Evolutionary conservation across 192 early-diverging fungal species (phyloP).

Genomic region (Allomyces arbusculus): DNA sequence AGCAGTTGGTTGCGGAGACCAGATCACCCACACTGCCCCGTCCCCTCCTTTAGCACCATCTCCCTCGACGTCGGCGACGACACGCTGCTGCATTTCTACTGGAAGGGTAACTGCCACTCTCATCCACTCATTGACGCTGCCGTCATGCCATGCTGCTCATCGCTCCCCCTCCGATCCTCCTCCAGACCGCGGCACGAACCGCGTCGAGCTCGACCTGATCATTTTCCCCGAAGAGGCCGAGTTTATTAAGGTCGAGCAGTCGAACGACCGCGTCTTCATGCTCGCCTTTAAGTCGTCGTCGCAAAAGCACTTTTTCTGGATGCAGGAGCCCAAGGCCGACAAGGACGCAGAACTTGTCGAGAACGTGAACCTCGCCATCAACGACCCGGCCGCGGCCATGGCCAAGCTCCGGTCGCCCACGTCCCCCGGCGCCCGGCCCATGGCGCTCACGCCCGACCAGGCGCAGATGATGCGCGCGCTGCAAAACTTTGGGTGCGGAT

Average conservation of each 20-base stretch:
- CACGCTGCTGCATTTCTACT: conserved; percentile 53
- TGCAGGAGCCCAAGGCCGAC: conserved; percentile 43
- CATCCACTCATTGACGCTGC: conserved; percentile 18
- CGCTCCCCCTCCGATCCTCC: no score
- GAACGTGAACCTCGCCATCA: conserved; percentile 37
- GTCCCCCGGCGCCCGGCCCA: no score
- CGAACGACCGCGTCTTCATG: conserved; percentile 51
- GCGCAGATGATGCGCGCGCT: background rate
- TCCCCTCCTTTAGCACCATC: conserved; percentile 5
- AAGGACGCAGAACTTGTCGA: conserved; percentile 32
- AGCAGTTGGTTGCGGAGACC: no score
- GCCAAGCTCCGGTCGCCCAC: background rate
- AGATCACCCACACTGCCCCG: no score
- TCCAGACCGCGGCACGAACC: no score
- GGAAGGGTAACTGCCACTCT: conserved; percentile 47
- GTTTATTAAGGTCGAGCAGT: conserved; percentile 29
- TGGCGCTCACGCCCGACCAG: background rate
- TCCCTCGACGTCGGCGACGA: conserved; percentile 31
- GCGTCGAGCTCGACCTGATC: conserved; percentile 28
- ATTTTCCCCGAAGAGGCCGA: conserved; percentile 61
- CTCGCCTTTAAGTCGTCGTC: conserved; percentile 61
- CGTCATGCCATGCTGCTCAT: background rate
- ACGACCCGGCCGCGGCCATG: conserved; percentile 15
- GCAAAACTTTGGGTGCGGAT: background rate
- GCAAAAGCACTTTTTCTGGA: conserved; percentile 66